Conservation (phyloP, 2,329 filamentous ascomycete species). For the Colletotrichum endophyticum region DNA sequence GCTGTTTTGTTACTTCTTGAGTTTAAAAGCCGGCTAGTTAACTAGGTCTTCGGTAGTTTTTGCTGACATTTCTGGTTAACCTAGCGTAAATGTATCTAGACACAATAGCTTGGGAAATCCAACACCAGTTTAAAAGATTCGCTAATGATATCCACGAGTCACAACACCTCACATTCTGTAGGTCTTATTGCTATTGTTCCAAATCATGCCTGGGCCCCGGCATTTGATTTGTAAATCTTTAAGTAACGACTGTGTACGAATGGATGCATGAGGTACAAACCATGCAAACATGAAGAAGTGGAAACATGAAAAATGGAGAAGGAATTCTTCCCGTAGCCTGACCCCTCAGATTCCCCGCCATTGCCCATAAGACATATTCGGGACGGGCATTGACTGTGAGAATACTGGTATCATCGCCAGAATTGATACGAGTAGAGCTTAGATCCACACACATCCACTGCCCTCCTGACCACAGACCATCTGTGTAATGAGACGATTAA, state of each 20-base stretch:
- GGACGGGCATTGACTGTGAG: not conserved
- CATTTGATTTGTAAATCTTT: not conserved
- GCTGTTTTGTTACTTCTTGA: not conserved
- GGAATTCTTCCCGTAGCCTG: not conserved
- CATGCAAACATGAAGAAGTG: not conserved
- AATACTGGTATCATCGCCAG: not conserved
- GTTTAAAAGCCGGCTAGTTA: not conserved
- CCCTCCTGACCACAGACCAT: not conserved
- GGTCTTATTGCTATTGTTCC: not conserved
- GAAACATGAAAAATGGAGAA: not conserved
- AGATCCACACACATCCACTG: not conserved
- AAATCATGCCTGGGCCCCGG: not conserved
- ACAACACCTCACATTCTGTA: not conserved
- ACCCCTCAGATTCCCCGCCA: too few species aligned
- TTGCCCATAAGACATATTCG: not conserved
- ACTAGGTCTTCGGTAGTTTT: not conserved
- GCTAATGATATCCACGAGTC: not conserved
- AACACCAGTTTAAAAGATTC: not conserved
- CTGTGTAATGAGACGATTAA: not conserved
- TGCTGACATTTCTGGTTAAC: not conserved
- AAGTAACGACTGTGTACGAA: not conserved
- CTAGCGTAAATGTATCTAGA: not conserved
- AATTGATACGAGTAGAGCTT: not conserved
- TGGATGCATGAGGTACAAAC: not conserved
- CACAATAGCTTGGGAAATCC: not conserved